Evolutionary conservation across 805 yeast species (phyloP), one percentile per base, ranked within the genome.

Genomic region (Zygoascus flipseniorum): DNA sequence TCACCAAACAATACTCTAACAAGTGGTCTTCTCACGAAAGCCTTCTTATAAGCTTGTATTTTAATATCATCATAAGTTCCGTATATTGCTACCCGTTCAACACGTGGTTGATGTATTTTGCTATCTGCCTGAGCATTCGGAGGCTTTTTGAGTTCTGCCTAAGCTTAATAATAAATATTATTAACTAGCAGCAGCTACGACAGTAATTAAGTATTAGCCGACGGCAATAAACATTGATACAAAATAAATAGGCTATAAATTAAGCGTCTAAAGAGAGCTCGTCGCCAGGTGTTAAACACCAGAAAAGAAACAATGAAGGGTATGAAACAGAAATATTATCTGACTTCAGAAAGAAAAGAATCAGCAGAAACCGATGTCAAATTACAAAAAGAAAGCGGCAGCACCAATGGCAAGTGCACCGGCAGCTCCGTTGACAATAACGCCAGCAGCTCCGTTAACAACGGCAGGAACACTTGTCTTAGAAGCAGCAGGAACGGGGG

Each of bases 341-440:
- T 13, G 39, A 35, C 16, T 35, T 35, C 28, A 23, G 28, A 23
- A 6, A 23, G 28, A 35, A n/a, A 35, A 8, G 39, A 13, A 35
- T 35, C 39, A 35, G 39, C 8, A 35, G 8, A 35, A 35, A n/a
- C 39, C 8, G 39, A n/a, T 11, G 8, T 35, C 39, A 10, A 42
- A 42, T 50, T 52, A 55, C 37, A 55, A 28, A 14, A 55, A 43
- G 35, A 55, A 56, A 23, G 56, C 58, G 35, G 58, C 58, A 19
- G 32, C 56, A 31, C 56, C 58, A 41, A 53, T 52, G 20, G 48
- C 52, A 18, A 39, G 47, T n/a, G 46, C 49, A 32, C 49, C 35
- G 32, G 52, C 52, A 52, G 49, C 54, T 2, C 32, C 50, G 14
- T 31, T 31, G 41, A 31, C 49, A 14, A 46, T 6, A 14, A 31